phyloP scores from a whole-genome alignment of 2,329 filamentous ascomycete species.

The Beauveria australis region DNA sequence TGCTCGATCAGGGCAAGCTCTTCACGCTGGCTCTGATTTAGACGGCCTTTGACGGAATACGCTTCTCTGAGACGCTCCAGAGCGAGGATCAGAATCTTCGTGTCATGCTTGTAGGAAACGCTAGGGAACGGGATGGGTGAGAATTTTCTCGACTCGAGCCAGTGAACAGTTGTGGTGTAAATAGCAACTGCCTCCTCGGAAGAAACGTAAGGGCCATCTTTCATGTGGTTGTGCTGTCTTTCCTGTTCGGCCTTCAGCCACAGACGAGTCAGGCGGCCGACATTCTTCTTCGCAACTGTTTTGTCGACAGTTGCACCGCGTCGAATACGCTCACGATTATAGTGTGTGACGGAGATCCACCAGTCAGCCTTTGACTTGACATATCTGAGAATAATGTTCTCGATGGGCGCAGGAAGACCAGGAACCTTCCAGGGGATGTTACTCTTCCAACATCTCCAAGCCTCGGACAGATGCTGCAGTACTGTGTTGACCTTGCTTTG shows the following conservation, averaged over 20 bases:
- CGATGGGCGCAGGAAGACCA: constrained; percentile 89
- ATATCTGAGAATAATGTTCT: constrained; percentile 97
- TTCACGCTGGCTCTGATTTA: constrained; percentile 96
- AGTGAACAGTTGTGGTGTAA: constrained; percentile 97
- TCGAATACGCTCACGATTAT: constrained; percentile 95
- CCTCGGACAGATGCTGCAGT: constrained; percentile 91
- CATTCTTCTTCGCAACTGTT: constrained; percentile 98
- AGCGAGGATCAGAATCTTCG: constrained; percentile 94
- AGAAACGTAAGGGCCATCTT: constrained; percentile 96
- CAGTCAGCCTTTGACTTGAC: constrained; percentile 99
- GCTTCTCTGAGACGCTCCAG: constrained; percentile 88
- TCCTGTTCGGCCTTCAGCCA: constrained; percentile 99
- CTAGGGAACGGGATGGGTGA: constrained; percentile 98
- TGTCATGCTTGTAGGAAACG: constrained; percentile 99
- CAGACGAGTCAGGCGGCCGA: constrained; percentile 84
- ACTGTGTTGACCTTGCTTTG: constrained; percentile 99
- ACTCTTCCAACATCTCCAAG: constrained; percentile 99
- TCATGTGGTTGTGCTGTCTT: constrained; percentile 98
- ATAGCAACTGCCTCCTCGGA: constrained; percentile 98
- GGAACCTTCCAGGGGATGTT: constrained; percentile 99
- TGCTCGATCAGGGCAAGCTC: constrained; percentile 95
- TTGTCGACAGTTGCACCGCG: constrained; percentile 97
- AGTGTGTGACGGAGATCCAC: constrained; percentile 99
- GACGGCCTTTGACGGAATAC: constrained; percentile 92
- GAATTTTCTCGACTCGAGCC: constrained; percentile 96